Evolutionary conservation across 2,329 filamentous ascomycete genomes (phyloP), one percentile per base, ranked within the genome.

Genomic region (Thielaviopsis populi): DNA sequence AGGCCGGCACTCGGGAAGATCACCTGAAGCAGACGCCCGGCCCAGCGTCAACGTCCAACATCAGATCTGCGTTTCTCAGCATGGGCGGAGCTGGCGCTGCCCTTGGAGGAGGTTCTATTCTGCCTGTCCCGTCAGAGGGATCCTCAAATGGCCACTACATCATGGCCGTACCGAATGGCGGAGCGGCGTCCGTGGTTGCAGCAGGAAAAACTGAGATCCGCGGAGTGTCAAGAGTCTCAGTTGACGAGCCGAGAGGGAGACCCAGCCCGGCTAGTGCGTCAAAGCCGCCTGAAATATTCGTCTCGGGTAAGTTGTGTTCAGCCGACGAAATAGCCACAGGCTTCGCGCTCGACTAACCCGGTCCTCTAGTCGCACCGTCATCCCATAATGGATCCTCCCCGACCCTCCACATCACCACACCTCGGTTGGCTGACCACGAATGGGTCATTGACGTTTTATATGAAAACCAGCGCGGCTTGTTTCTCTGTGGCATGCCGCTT

Each of bases 401-500:
- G 11, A 46, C 59, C 33, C 59, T 48, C 11, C 42, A 30, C 59
- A 19, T 19, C 27, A n/a, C 37, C 17, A 30, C 40, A 11, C 37
- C 41, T 17, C 59, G 24, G 22, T 61, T 41, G 17, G 27, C 61
- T 6, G 65, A 75, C 71, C 67, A 79, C 76, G 71, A 84, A 68
- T 77, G 78, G 1, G 85, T 82, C 33, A 84, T 97, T 66, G 94
- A 99, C 68, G 82, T 97, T 4, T 78, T 99, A 0, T 97, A 95
- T 74, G 94, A 99, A 73, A 99, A 99, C 71, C 89, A 99, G 75
- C 83, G 94, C 65, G 94, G 94, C 11, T 85, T 84, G 46, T 95
- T 96, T 71, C 78, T 95, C 67, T 97, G 92, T 70, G 92, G 94
- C 33, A 82, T 91, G 13, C 86, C 91, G 0, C 80, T 95, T n/a